Evolutionary conservation across 139 green algal genomes (phyloP).

Genomic region (Micractinium sp.): DNA sequence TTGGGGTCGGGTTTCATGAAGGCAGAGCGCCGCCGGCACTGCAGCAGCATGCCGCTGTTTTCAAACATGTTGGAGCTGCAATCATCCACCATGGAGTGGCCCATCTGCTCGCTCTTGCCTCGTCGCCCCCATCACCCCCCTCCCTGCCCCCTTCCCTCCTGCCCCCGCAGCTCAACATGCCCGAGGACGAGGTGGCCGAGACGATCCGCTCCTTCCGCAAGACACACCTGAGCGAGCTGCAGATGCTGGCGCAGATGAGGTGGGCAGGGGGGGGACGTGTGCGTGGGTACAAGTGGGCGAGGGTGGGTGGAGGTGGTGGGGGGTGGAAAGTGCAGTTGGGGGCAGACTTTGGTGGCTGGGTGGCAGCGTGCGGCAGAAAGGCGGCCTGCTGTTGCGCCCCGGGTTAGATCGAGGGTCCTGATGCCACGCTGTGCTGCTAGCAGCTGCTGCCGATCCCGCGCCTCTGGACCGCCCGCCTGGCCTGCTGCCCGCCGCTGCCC

Average conservation of each 20-base stretch:
- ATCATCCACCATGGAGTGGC: too few species aligned
- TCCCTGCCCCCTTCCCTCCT: too few species aligned
- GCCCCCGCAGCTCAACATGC: slow-evolving; percentile 53
- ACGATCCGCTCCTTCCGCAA: slow-evolving; percentile 75
- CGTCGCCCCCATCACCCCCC: not conserved
- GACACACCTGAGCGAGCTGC: slow-evolving; percentile 68
- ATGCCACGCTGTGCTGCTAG: too few species aligned
- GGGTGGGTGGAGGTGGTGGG: not conserved
- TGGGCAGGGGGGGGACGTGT: slow-evolving; percentile 12
- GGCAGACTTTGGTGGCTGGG: not conserved
- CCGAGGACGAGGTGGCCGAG: slow-evolving; percentile 77
- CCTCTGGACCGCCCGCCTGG: not conserved
- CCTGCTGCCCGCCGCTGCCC: not conserved
- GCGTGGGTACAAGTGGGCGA: not conserved
- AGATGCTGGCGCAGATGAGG: slow-evolving; percentile 54
- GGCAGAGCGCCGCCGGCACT: too few species aligned
- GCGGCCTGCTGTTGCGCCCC: too few species aligned
- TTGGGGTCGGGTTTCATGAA: too few species aligned
- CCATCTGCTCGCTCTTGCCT: not conserved
- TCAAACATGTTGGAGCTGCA: too few species aligned
- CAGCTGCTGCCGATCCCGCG: too few species aligned
- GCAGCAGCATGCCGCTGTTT: too few species aligned
- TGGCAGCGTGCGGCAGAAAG: not conserved
- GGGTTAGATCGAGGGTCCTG: too few species aligned
- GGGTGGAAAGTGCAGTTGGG: not conserved